phyloP scores from a whole-genome alignment of 345 rosid species.

The Hirschfeldia incana region DNA sequence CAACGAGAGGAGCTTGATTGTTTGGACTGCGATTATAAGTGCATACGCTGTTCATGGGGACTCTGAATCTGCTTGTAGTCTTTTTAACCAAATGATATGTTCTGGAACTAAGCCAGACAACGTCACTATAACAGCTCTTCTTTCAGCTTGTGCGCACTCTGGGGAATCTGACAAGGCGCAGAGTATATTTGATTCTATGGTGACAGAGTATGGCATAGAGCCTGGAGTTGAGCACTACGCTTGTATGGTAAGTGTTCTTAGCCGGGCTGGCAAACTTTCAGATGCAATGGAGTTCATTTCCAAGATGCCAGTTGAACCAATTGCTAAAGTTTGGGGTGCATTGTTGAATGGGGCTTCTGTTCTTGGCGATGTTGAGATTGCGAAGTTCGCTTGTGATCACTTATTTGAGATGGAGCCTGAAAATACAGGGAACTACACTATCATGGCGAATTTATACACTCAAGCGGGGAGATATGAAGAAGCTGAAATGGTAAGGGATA shows the following conservation, averaged over 20 bases:
- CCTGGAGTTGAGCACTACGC: slow-evolving; percentile 83
- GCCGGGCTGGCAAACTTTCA: slow-evolving; percentile 70
- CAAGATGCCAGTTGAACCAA: slow-evolving; percentile 70
- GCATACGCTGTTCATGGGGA: slow-evolving; percentile 79
- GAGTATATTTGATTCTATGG: slow-evolving; percentile 59
- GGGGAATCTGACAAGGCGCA: slow-evolving; percentile 64
- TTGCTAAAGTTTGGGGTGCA: slow-evolving; percentile 84
- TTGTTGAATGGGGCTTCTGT: slow-evolving; percentile 79
- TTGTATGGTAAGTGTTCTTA: slow-evolving; percentile 72
- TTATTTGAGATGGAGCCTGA: slow-evolving; percentile 76
- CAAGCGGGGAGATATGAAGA: slow-evolving; percentile 86
- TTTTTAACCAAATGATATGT: slow-evolving; percentile 60
- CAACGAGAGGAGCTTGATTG: slow-evolving; percentile 59
- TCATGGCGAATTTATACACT: slow-evolving; percentile 79
- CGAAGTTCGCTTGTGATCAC: slow-evolving; percentile 55
- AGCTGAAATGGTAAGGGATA: slow-evolving; percentile 67
- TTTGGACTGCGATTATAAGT: slow-evolving; percentile 85
- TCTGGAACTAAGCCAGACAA: slow-evolving; percentile 61
- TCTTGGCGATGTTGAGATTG: slow-evolving; percentile 65
- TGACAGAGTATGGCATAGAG: slow-evolving; percentile 42
- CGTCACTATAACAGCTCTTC: slow-evolving; percentile 70
- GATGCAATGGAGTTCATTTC: slow-evolving; percentile 70
- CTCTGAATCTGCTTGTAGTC: slow-evolving; percentile 50
- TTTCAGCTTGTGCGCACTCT: slow-evolving; percentile 78
- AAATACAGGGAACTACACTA: slow-evolving; percentile 67